phyloP scores from a whole-genome alignment of 164 flowering plant genomes.

The Vitis amurensis region DNA sequence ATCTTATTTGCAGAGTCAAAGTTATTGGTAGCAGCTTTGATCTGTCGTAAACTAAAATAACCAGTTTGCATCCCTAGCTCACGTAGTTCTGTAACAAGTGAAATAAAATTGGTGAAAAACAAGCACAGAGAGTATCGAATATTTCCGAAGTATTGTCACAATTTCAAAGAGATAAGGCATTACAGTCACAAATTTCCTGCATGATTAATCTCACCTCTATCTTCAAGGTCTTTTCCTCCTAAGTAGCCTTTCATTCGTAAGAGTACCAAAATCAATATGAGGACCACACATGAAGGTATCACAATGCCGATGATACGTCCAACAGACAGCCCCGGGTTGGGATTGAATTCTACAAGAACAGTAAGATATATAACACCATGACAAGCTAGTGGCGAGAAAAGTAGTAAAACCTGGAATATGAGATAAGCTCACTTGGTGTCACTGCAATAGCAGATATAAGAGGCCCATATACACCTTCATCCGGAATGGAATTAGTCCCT shows the following conservation, averaged over 20 bases:
- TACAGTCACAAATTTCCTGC: not conserved
- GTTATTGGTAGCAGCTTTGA: slow-evolving; percentile 72
- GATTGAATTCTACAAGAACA: slow-evolving; percentile 35
- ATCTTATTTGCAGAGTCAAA: slow-evolving; percentile 72
- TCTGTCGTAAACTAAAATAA: slow-evolving; percentile 61
- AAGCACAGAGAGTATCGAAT: too few species aligned
- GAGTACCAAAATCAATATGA: slow-evolving; percentile 32
- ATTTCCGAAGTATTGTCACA: too few species aligned
- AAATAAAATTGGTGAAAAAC: too few species aligned
- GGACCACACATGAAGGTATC: slow-evolving; percentile 32
- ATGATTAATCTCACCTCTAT: slow-evolving; percentile 42
- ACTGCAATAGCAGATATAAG: slow-evolving; percentile 78
- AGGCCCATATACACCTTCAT: slow-evolving; percentile 76
- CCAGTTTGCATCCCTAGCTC: slow-evolving; percentile 61
- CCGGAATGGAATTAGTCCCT: slow-evolving; percentile 71
- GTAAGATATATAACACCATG: not conserved
- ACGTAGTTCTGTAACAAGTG: slow-evolving; percentile 46
- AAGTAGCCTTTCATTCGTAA: slow-evolving; percentile 51
- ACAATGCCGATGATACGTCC: slow-evolving; percentile 76
- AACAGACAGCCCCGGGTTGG: slow-evolving; percentile 44
- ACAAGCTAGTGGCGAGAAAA: not conserved
- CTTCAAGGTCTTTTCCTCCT: slow-evolving; percentile 47
- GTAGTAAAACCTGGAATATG: not conserved
- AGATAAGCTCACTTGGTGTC: slow-evolving; percentile 65
- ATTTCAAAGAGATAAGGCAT: not conserved